A percentile compares a stretch with the other conserved stretches of the same genome.
Conservation (phyloP, 1,139 yeast species). For the Suhomyces maxii region DNA sequence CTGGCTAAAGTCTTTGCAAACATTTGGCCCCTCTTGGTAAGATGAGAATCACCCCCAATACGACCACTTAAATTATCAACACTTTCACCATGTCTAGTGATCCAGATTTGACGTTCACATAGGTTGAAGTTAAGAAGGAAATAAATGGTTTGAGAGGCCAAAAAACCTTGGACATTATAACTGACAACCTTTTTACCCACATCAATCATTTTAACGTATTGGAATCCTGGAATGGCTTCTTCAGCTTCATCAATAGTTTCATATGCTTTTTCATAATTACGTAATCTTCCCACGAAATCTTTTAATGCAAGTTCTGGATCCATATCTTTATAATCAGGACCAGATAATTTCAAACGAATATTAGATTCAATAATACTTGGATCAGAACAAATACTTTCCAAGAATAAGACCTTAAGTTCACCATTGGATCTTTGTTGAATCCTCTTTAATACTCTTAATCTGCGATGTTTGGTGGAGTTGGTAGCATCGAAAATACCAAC, state of each 20-base stretch:
- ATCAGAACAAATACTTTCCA: slow-evolving; percentile 88
- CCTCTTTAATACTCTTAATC: slow-evolving; percentile 65
- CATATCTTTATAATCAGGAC: slow-evolving; percentile 90
- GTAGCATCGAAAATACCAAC: slow-evolving; percentile 97
- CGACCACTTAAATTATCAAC: slow-evolving; percentile 79
- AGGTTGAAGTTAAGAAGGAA: slow-evolving; percentile 87
- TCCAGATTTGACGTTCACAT: slow-evolving; percentile 91
- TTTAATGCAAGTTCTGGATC: slow-evolving; percentile 76
- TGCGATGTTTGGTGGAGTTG: slow-evolving; percentile 76
- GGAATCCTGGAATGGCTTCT: slow-evolving; percentile 60
- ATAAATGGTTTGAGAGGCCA: slow-evolving; percentile 91
- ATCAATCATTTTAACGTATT: slow-evolving; percentile 92
- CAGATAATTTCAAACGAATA: slow-evolving; percentile 79
- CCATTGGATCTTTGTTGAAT: slow-evolving; percentile 72
- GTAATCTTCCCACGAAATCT: slow-evolving; percentile 80
- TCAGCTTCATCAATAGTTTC: slow-evolving; percentile 79
- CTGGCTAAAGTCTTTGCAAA: slow-evolving; percentile 71
- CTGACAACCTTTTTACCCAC: slow-evolving; percentile 94
- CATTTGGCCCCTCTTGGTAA: slow-evolving; percentile 76
- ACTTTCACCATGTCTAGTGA: slow-evolving; percentile 92
- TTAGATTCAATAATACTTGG: slow-evolving; percentile 75
- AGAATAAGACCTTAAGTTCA: slow-evolving; percentile 74
- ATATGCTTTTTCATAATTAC: slow-evolving; percentile 85
- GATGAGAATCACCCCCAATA: slow-evolving; percentile 88
- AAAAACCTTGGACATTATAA: slow-evolving; percentile 85